A percentile compares a stretch with the other conserved stretches of the same genome.
Conservation (phyloP, 768 basidiomycete species). For the Solioccasus polychromus region DNA sequence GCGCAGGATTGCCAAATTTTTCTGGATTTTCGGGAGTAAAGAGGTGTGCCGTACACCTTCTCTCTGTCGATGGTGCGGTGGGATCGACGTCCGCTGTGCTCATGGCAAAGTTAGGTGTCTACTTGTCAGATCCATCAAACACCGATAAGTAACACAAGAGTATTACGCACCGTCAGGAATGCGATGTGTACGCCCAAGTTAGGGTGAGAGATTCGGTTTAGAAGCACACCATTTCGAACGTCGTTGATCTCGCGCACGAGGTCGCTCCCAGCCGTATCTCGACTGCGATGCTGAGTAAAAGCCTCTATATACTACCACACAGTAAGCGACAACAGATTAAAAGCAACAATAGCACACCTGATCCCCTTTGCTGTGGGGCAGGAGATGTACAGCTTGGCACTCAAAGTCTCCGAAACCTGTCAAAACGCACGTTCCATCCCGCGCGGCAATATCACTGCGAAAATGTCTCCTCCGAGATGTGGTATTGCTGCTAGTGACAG, state of each 20-base stretch:
- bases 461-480: background rate
- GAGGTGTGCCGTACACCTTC: background rate
- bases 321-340: background rate
- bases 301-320: slow-evolving; percentile 1
- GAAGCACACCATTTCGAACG: slow-evolving; percentile 1
- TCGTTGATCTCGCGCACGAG: background rate
- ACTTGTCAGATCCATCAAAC: too few relatives aligned
- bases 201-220: background rate
- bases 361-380: slow-evolving; percentile 5
- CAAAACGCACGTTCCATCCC: slow-evolving; percentile 3
- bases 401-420: fast-evolving
- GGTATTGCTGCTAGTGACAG: background rate
- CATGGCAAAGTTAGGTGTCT: too few relatives aligned
- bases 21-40: background rate
- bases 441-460: background rate
- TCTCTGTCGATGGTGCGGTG: background rate
- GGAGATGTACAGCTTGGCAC: slow-evolving; percentile 6
- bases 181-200: background rate
- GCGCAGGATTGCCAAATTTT: background rate
- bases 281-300: slow-evolving; percentile 1
- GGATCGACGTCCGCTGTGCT: background rate
- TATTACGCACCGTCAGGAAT: slow-evolving; percentile 1
- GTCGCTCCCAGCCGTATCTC: background rate
- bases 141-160: background rate
- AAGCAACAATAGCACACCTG: background rate